A percentile compares a stretch with the other conserved stretches of the same genome.
phyloP scores from a whole-genome alignment of 2,329 filamentous ascomycete species.

The Plenodomus lindquistii region DNA sequence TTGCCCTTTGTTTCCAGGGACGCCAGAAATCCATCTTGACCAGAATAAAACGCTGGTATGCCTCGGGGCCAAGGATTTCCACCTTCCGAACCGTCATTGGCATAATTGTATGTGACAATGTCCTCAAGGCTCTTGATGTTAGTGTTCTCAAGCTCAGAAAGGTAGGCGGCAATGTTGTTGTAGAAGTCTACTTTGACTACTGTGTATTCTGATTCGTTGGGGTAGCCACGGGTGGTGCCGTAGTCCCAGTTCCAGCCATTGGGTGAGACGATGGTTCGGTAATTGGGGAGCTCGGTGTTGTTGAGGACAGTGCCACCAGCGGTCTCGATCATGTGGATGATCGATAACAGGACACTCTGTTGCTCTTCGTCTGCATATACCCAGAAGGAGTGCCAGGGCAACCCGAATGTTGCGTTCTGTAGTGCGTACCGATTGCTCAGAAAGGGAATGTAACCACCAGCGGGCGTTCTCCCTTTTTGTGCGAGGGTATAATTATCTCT shows the following conservation, averaged over 20 bases:
- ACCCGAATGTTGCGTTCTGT: conserved; percentile 66
- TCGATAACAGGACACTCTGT: conserved; percentile 54
- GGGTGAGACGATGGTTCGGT: conserved; percentile 64
- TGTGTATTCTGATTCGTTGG: conserved; percentile 76
- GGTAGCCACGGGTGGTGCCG: conserved; percentile 62
- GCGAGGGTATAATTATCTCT: conserved; percentile 68
- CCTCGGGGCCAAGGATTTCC: conserved; percentile 58
- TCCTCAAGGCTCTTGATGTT: conserved; percentile 28
- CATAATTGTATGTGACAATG: conserved; percentile 47
- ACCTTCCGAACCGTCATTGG: conserved; percentile 69
- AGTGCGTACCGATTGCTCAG: conserved; percentile 60
- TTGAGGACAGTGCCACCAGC: conserved; percentile 72
- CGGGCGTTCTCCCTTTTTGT: conserved; percentile 59
- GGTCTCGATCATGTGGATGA: conserved; percentile 57
- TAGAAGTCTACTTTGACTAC: conserved; percentile 74
- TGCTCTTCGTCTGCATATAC: conserved; percentile 61
- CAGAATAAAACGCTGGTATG: conserved; percentile 59
- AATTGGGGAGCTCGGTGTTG: conserved; percentile 68
- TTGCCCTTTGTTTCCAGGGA: conserved; percentile 64
- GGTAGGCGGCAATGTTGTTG: conserved; percentile 67
- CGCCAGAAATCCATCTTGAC: conserved; percentile 72
- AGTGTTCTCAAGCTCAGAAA: conserved; percentile 62
- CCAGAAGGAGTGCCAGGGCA: conserved; percentile 77
- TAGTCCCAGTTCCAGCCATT: conserved; percentile 77
- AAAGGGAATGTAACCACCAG: conserved; percentile 61